Conservation (phyloP, 805 yeast species). For the Candida xiaguanensis region DNA sequence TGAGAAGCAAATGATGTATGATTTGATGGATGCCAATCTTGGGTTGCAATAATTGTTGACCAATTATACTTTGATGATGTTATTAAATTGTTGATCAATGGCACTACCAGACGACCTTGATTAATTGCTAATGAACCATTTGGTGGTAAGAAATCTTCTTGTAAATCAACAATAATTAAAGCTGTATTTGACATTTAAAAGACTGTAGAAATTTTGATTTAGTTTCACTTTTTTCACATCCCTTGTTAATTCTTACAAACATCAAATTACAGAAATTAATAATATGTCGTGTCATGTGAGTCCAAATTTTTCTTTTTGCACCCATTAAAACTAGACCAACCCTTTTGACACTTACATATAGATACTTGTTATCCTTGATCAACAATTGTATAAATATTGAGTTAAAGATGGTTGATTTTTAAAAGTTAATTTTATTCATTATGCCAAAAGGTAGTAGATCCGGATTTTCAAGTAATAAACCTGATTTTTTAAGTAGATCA, state of each 20-base stretch:
- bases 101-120: conserved; percentile 57
- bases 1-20: conserved; percentile 82
- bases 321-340: not conserved
- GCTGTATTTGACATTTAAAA: conserved; percentile 35
- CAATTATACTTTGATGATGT: conserved; percentile 42
- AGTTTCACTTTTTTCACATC: not conserved
- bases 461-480: too few species aligned
- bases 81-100: conserved; percentile 47
- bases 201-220: too few species aligned
- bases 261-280: not conserved
- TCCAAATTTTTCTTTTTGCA: not conserved
- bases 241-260: not conserved
- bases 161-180: conserved; percentile 73
- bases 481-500: too few species aligned
- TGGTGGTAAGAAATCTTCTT: conserved; percentile 82
- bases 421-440: too few species aligned
- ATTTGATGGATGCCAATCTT: conserved; percentile 83
- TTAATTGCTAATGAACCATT: conserved; percentile 72
- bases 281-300: not conserved
- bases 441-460: too few species aligned
- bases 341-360: too few species aligned
- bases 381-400: too few species aligned
- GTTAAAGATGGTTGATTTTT: too few species aligned
- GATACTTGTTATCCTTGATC: not conserved
- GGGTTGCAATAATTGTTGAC: conserved; percentile 66